Evolutionary conservation across 192 early-diverging fungal species (phyloP).

Genomic region (Coemansia sp.): DNA sequence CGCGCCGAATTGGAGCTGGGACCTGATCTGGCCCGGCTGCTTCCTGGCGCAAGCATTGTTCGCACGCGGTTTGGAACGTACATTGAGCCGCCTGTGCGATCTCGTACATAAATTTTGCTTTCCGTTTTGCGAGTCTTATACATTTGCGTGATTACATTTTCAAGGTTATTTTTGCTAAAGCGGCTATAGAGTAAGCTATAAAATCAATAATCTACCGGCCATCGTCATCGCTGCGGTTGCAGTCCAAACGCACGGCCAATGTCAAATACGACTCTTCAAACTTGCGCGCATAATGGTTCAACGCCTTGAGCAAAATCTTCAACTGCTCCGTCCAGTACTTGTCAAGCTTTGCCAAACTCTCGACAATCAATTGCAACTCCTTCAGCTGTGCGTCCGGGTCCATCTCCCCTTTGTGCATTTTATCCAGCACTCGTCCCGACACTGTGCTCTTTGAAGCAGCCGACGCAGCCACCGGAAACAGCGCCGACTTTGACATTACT

Average conservation of each 20-base stretch:
- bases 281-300: slow-evolving; percentile 80
- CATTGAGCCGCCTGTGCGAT: slow-evolving; percentile 15
- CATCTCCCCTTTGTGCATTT: slow-evolving; percentile 15
- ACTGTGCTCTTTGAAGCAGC: slow-evolving; percentile 28
- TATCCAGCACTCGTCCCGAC: slow-evolving; percentile 21
- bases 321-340: slow-evolving; percentile 66
- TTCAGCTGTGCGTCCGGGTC: slow-evolving; percentile 27
- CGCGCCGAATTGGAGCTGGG: slow-evolving; percentile 20
- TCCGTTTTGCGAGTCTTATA: not conserved
- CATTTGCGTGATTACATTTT: not conserved
- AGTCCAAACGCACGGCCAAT: slow-evolving; percentile 44
- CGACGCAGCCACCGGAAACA: slow-evolving; percentile 33
- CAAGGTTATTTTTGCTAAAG: not conserved
- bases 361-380: slow-evolving; percentile 39
- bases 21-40: slow-evolving; percentile 7
- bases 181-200: not conserved
- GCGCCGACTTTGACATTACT: slow-evolving; percentile 24
- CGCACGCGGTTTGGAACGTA: slow-evolving; percentile 47
- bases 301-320: slow-evolving; percentile 69
- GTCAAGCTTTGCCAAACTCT: slow-evolving; percentile 47
- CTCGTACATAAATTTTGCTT: not conserved
- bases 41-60: slow-evolving; percentile 23
- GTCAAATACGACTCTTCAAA: slow-evolving; percentile 75
- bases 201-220: not conserved
- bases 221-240: slow-evolving; percentile 25